A percentile compares a stretch with the other conserved stretches of the same genome.
Evolutionary conservation across 2,329 filamentous ascomycete genomes (phyloP).

Genomic region (Xylariaceae sp.): DNA sequence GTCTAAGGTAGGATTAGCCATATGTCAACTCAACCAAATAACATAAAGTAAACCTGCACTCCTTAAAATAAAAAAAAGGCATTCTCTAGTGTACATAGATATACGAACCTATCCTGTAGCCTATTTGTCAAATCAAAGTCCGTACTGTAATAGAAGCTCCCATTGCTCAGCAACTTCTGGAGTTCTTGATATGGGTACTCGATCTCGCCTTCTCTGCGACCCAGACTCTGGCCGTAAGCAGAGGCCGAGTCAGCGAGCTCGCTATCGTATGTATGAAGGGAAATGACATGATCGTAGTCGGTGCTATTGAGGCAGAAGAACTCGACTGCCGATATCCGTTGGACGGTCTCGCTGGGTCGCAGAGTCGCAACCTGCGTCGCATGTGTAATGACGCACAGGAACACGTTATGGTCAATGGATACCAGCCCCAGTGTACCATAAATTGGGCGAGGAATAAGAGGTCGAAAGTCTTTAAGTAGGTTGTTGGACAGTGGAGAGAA

Average conservation of each 20-base stretch:
- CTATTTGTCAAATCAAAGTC: constrained; percentile 96
- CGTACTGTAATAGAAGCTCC: constrained; percentile 97
- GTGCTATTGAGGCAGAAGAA: constrained; percentile 89
- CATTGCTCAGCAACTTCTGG: constrained; percentile 87
- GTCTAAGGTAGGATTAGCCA: constrained; percentile 41
- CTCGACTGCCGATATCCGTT: constrained; percentile 80
- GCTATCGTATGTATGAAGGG: constrained; percentile 40
- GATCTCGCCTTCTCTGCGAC: constrained; percentile 63
- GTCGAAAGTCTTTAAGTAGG: constrained; percentile 71
- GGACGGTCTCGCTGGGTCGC: constrained; percentile 81
- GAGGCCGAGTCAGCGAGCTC: constrained; percentile 45
- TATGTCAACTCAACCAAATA: constrained; percentile 1
- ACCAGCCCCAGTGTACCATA: constrained; percentile 87
- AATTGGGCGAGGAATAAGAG: constrained; percentile 68
- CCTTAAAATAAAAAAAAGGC: no score
- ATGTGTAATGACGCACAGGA: constrained; percentile 82
- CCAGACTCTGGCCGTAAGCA: constrained; percentile 47
- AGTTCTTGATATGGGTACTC: constrained; percentile 89
- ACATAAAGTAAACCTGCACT: constrained; percentile 1
- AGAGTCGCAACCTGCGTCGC: constrained; percentile 76
- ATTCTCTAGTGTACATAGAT: neutral
- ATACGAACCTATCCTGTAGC: constrained; percentile 71
- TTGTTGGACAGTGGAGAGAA: constrained; percentile 63
- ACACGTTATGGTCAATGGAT: constrained; percentile 77
- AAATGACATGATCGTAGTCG: constrained; percentile 75